A percentile compares a stretch with the other conserved stretches of the same genome.
These are phyloP conservation scores for Chytriomyces sp. DNA, from an alignment of 192 early-diverging fungal species.

Conservation along the genomic window DNA sequence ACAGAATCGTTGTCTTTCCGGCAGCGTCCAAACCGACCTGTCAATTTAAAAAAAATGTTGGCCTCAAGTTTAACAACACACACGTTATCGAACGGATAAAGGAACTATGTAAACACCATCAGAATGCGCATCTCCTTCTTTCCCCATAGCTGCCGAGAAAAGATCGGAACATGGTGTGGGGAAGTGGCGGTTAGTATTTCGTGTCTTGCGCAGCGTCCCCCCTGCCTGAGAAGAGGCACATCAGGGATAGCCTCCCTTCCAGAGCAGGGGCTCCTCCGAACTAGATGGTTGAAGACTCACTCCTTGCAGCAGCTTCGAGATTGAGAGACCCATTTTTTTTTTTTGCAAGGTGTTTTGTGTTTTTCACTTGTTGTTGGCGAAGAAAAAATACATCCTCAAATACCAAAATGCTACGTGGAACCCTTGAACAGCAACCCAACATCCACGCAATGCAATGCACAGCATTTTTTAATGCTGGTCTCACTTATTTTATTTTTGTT, in stretches of 20 bases:
- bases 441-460: background rate
- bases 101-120: slow-evolving; percentile 61
- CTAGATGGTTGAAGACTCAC: slow-evolving; percentile 20
- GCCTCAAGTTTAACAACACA: background rate
- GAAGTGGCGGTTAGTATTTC: background rate
- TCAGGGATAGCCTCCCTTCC: background rate
- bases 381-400: background rate
- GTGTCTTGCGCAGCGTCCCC: background rate
- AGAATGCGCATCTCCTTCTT: slow-evolving; percentile 97
- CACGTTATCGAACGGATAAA: background rate
- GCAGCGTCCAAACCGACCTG: slow-evolving; percentile 51
- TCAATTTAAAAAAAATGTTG: background rate
- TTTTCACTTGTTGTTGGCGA: slow-evolving; percentile 1
- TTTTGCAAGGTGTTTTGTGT: slow-evolving; percentile 9
- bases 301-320: slow-evolving; percentile 50
- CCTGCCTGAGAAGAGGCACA: background rate
- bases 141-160: slow-evolving; percentile 66
- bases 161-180: too few species aligned
- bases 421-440: background rate
- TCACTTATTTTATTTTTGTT: background rate
- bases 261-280: too few species aligned
- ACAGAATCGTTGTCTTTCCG: slow-evolving; percentile 96
- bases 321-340: slow-evolving; percentile 74
- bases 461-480: background rate
- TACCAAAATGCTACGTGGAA: background rate